phyloP scores from a whole-genome alignment of 2,329 filamentous ascomycete species.

The Podosphaera xanthii region DNA sequence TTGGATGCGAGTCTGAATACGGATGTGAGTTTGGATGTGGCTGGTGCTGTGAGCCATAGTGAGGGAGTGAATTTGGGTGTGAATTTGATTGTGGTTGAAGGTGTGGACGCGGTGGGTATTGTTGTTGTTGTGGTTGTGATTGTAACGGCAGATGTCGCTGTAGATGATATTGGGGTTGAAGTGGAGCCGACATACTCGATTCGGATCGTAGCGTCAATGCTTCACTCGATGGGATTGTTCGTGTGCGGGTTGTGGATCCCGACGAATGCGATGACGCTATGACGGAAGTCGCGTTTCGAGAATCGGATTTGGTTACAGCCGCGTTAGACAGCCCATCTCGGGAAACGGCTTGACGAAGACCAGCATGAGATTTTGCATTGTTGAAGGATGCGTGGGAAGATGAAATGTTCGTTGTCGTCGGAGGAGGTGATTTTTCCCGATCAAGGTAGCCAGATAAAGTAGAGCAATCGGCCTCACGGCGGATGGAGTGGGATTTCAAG shows the following conservation, averaged over 20 bases:
- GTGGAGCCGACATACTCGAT: neutral
- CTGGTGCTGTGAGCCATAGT: constrained; percentile 29
- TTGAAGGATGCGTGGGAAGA: neutral
- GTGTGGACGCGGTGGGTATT: constrained; percentile 19
- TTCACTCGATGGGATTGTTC: neutral
- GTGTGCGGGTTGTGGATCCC: neutral
- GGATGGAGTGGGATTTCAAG: constrained; percentile 3
- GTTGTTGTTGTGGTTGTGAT: constrained; percentile 53
- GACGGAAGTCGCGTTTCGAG: neutral
- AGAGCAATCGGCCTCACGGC: constrained; percentile 3
- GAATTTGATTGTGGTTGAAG: constrained; percentile 37
- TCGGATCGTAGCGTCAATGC: neutral
- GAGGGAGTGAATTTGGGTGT: constrained; percentile 46
- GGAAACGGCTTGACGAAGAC: neutral
- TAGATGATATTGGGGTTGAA: too few species aligned
- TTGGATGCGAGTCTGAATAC: constrained; percentile 3
- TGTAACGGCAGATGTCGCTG: too few species aligned
- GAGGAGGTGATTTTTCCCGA: neutral
- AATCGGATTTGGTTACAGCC: neutral
- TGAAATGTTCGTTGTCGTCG: neutral
- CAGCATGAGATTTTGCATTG: neutral
- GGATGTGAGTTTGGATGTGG: constrained; percentile 4
- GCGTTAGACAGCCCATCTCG: neutral
- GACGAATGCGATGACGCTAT: neutral
- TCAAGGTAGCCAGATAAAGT: neutral